Evolutionary conservation across 2,329 filamentous ascomycete genomes (phyloP).

Genomic region (Aspergillus nomiae): DNA sequence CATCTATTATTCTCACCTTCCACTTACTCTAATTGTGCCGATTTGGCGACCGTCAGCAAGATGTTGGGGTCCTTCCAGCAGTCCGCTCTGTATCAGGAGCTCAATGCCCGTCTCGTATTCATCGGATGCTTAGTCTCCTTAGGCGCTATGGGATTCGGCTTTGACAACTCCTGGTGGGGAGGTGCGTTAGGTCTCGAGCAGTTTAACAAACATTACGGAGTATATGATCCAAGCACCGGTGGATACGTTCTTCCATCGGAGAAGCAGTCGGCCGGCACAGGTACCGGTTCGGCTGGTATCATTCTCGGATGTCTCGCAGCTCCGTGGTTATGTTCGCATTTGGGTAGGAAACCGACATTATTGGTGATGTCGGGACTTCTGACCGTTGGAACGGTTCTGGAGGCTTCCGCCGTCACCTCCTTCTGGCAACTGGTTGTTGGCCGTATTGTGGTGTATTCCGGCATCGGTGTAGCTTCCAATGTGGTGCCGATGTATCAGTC

Average conservation of each 20-base stretch:
- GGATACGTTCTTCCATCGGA: background rate
- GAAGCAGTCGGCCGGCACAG: background rate
- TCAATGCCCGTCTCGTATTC: too few species aligned
- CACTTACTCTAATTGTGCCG: background rate
- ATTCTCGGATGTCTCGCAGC: background rate
- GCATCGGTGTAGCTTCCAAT: background rate
- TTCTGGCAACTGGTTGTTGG: background rate
- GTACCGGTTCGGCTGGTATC: background rate
- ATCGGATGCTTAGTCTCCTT: too few species aligned
- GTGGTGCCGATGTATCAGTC: background rate
- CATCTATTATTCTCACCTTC: background rate
- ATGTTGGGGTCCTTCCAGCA: background rate
- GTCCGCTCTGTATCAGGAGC: too few species aligned
- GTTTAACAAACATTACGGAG: too few species aligned
- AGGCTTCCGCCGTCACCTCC: background rate
- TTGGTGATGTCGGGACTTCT: background rate
- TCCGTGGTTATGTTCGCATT: background rate
- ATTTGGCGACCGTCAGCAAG: background rate
- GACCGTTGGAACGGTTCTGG: background rate
- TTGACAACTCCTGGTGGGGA: too few species aligned
- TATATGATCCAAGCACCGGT: too few species aligned
- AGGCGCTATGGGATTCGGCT: too few species aligned
- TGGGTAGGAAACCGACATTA: background rate
- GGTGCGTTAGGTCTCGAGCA: too few species aligned
- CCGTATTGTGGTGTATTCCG: background rate